Base-by-base conservation (phyloP, 2,329 filamentous ascomycete genomes). In the Penicillium brasilianum region DNA sequence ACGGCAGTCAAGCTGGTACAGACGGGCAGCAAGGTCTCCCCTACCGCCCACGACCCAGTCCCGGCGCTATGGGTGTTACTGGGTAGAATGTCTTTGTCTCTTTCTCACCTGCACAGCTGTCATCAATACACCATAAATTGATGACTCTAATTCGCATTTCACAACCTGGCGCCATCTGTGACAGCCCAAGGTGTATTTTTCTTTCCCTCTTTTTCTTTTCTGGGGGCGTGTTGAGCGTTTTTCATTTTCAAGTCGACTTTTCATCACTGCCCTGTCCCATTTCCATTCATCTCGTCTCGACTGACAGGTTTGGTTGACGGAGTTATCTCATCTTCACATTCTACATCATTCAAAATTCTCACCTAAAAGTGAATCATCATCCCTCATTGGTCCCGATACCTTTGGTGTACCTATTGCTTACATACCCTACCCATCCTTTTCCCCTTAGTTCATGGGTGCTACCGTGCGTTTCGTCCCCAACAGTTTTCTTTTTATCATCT, bases 61-160 rank as follows among this genome's bases (percentile, higher is more conserved):
- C 73, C 28, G 75, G 76, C 25, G 71, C 75, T n/a, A 77, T 78
- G 76, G 76, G 75, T 16, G 75, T 78, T 61, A 75, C 76, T 61
- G 68, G 74, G 50, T 78, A 69, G 67, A 64, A 34, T 51, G 20
- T 58, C 48, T 62, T 66, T 28, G 56, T 57, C 32, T 51, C 62
- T 55, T 64, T 50, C 59, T 56, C 62, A 60, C 57, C 54, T 68
- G 60, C 67, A 69, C 63, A 66, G 64, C 55, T 66, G 52, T 58
- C 57, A 61, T 61, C 55, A 49, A 60, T 60, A 61, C 50, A 60
- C 59, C 58, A 51, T 60, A 59, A 25, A 28, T 64, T 53, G 58
- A 64, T 61, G 62, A 62, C 54, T 53, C 58, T 56, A 60, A 59
- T 25, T 64, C 61, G 62, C 65, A 69, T 65, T 58, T 59, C 63